Conservation (phyloP, 192 early-diverging fungal species). For the Coemansia sp. region DNA sequence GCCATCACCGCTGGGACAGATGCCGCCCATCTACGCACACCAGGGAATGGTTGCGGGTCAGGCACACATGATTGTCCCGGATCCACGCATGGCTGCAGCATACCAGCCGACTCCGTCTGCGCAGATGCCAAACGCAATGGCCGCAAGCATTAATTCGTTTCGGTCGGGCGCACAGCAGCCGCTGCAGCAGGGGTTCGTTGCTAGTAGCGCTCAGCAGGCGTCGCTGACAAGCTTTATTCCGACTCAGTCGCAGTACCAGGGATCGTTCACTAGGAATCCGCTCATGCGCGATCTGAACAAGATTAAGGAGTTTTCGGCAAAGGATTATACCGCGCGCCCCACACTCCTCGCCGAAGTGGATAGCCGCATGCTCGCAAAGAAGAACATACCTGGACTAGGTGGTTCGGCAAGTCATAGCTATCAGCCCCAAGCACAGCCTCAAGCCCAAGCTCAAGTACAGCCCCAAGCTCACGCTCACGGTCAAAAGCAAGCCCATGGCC, state of each 20-base stretch:
- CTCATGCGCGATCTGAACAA: constrained; percentile 55
- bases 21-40: constrained; percentile 19
- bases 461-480: constrained; percentile 17
- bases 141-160: background rate
- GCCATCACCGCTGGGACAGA: constrained; percentile 41
- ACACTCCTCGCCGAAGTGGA: constrained; percentile 50
- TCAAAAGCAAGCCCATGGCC: constrained; percentile 3
- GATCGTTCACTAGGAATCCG: constrained; percentile 41
- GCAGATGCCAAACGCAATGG: constrained; percentile 7
- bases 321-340: constrained; percentile 42
- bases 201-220: constrained; percentile 17
- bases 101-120: background rate
- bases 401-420: constrained; percentile 47
- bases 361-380: constrained; percentile 44
- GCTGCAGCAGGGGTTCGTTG: constrained; percentile 1
- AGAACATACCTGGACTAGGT: constrained; percentile 47
- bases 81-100: constrained; percentile 7
- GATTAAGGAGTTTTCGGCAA: constrained; percentile 45
- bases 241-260: constrained; percentile 6
- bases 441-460: constrained; percentile 10
- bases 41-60: constrained; percentile 12
- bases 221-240: constrained; percentile 46
- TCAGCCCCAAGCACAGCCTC: constrained; percentile 26
- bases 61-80: constrained; percentile 4
- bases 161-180: constrained; percentile 7